These are phyloP conservation scores for Candida tropicalis DNA, from an alignment of 1,139 yeast species.

Conservation along the genomic window DNA sequence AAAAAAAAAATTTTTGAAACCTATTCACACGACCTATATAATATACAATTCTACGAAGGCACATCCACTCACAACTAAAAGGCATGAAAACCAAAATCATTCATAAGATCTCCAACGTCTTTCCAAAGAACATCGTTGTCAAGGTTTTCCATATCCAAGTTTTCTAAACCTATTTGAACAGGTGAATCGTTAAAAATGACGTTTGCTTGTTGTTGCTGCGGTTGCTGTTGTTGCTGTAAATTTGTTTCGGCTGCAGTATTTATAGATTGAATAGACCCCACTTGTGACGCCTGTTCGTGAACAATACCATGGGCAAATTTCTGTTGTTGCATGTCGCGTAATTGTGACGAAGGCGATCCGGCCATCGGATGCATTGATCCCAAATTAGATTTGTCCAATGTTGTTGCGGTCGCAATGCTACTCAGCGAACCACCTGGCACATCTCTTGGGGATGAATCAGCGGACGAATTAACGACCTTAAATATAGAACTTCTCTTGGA, in stretches of 20 bases:
- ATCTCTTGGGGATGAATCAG: slow-evolving; percentile 28
- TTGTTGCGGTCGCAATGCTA: not conserved
- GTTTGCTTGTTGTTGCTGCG: slow-evolving; percentile 7
- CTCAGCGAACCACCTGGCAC: not conserved
- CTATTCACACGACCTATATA: slow-evolving; percentile 1
- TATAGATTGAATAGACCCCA: too few species aligned
- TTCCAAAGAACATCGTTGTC: slow-evolving; percentile 78
- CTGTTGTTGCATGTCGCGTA: slow-evolving; percentile 4
- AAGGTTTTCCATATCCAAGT: slow-evolving; percentile 35
- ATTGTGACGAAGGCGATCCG: slow-evolving; percentile 6
- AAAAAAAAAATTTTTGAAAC: slow-evolving; percentile 5
- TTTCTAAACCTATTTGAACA: slow-evolving; percentile 32
- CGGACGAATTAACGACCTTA: slow-evolving; percentile 39
- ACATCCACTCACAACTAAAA: slow-evolving; percentile 6
- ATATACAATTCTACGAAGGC: too few species aligned
- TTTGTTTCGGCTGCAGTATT: not conserved
- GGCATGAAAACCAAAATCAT: slow-evolving; percentile 86
- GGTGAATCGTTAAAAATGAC: slow-evolving; percentile 34
- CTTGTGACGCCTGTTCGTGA: not conserved
- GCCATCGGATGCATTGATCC: not conserved
- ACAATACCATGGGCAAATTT: not conserved
- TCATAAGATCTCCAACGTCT: slow-evolving; percentile 90
- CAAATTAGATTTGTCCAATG: slow-evolving; percentile 14
- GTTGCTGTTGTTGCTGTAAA: slow-evolving; percentile 8
- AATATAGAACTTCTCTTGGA: slow-evolving; percentile 41